Conservation (phyloP, 257 asterid genomes). For the Thymus quinquecostatus region DNA sequence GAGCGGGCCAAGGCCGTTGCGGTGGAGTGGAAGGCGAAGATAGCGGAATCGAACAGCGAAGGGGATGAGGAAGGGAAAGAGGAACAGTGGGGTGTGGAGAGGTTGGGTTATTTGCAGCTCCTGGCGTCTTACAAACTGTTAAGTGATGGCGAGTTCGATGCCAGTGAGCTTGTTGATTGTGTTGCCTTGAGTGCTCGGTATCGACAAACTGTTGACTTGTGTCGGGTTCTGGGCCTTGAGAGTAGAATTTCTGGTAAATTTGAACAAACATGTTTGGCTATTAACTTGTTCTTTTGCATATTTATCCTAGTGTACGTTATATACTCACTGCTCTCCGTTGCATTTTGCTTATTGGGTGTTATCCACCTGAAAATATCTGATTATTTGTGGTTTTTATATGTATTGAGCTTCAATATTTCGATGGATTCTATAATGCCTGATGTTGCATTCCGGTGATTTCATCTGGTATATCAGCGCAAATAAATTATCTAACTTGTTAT, state of each 20-base stretch:
- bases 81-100: constrained; percentile 49
- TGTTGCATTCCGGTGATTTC: neutral
- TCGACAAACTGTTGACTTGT: constrained; percentile 58
- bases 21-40: constrained; percentile 46
- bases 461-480: neutral
- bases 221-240: constrained; percentile 47
- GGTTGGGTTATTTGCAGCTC: constrained; percentile 56
- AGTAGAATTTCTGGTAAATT: constrained; percentile 53
- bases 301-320: neutral
- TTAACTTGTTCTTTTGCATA: neutral
- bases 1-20: constrained; percentile 46
- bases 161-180: constrained; percentile 47
- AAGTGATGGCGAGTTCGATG: constrained; percentile 39
- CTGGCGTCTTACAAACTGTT: constrained; percentile 55
- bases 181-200: constrained; percentile 49
- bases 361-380: constrained; percentile 1
- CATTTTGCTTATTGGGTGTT: neutral
- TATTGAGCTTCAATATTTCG: neutral
- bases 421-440: neutral
- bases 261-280: neutral
- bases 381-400: neutral
- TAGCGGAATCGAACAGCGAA: constrained; percentile 23
- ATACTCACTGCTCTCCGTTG: neutral
- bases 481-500: neutral
- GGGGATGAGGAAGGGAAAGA: constrained; percentile 40